Base-by-base conservation (phyloP, 805 yeast genomes). In the Saturnispora diversa region DNA sequence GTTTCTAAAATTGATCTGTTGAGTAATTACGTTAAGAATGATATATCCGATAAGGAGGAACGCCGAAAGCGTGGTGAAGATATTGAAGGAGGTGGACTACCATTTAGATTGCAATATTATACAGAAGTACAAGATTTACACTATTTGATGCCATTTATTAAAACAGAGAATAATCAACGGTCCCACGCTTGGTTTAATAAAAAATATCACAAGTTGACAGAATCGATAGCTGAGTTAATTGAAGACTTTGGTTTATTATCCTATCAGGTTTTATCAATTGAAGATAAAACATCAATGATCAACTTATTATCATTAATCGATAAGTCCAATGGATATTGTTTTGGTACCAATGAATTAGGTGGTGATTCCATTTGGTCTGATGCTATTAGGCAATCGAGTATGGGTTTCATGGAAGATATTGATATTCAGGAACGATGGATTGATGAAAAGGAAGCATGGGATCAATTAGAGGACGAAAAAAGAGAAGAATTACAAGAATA, bases 321-420 rank as follows among this genome's bases (percentile, higher is more conserved):
- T 55, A 88, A 84, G 56, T 90, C 97, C 2, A 84, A 81, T 51
- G 99, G 99, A 0, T 92, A 92, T 56, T 72, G 84, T 50, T 86
- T 85, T 65, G 99, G 99, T 0, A 68, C 88, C 1, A 84, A 87
- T 23, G 99, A 92, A 51, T 70, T 90, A 6, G 95, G 97, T 2
- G 98, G 97, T n/a, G 99, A 92, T 55, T 75, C 90, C 0, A 77
- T 92, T 2, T 92, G 98, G 98, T 84, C 87, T n/a, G 95, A 90
- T 51, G 95, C 96, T 1, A 74, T 90, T 1, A 70, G 97, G 48
- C 85, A 84, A 39, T 58, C 63, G 3, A 80, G 88, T 29, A 39
- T 55, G 49, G 77, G 84, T 9, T 60, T 68, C 34, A 58, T 69
- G 32, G 76, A 65, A 35, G 74, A 72, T 12, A 64, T 75, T 6